These are phyloP conservation scores for Termitomyces sp. DNA, from an alignment of 768 basidiomycete species.

Conservation along the genomic window DNA sequence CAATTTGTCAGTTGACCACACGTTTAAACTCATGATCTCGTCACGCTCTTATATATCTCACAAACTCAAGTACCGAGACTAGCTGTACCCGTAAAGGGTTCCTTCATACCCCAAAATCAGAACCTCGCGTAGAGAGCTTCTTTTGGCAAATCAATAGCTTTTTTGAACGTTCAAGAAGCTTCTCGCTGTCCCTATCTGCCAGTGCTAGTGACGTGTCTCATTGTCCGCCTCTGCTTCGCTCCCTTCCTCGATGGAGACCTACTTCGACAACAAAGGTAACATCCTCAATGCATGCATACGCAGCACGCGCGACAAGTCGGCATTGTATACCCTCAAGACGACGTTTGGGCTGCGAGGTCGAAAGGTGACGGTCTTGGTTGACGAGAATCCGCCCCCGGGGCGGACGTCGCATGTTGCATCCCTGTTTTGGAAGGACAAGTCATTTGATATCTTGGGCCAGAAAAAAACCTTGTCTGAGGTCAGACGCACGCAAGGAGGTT, in stretches of 20 bases:
- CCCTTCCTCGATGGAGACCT: conserved; percentile 37
- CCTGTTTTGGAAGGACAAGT: conserved; percentile 46
- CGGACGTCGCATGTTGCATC: conserved; percentile 32
- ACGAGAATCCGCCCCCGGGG: conserved; percentile 38
- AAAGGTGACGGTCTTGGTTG: conserved; percentile 37
- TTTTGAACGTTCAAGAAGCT: conserved; percentile 1
- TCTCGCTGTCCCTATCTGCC: neutral
- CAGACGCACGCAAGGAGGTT: conserved; percentile 30
- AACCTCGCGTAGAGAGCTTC: neutral
- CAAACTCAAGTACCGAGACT: neutral
- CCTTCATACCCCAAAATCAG: neutral
- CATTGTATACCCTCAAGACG: conserved; percentile 39
- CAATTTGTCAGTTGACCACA: neutral
- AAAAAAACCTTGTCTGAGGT: conserved; percentile 34
- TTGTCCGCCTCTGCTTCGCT: neutral
- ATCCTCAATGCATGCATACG: conserved; percentile 39
- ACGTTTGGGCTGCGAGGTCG: conserved; percentile 37
- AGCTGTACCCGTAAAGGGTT: neutral
- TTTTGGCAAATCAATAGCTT: neutral
- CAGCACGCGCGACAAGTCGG: conserved; percentile 36
- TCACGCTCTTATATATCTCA: neutral
- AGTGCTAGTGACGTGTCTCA: conserved; percentile 5
- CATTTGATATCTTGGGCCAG: conserved; percentile 38
- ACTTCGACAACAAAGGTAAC: conserved; percentile 46
- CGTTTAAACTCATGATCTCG: conserved; percentile 1